Evolutionary conservation across 2,329 filamentous ascomycete genomes (phyloP), one percentile per base, ranked within the genome.

Genomic region (Zarea fungicola): DNA sequence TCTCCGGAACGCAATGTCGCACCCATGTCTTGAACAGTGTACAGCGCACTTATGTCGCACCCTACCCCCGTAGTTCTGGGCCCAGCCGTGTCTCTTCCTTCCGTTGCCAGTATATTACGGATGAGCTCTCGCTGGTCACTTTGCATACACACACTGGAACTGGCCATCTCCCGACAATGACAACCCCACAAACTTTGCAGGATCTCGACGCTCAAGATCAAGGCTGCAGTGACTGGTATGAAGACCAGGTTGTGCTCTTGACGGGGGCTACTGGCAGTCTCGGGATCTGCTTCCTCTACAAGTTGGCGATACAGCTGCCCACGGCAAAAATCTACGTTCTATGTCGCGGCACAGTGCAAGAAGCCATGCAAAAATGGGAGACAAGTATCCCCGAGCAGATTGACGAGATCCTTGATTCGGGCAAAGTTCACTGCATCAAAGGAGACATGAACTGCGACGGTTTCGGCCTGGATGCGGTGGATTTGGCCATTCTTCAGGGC

Each of bases 361-460:
- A 45, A 8, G 42, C 42, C 6, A 45, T 45, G 6, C 31, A 36
- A 21, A 45, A 45, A 36, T 45, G 42, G 42, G 42, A 45, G 10
- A 4, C 7, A 9, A 6, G 9, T 19, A 45, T 45, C 5, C 42
- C 42, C 3, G 42, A 45, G 9, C 42, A 45, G n/a, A 36, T 45
- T 26, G 42, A 45, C 42, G 42, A 45, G 2, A 45, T 45, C 4
- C 16, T 45, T 26, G 42, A 45, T 35, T 45, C 42, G 8, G 42
- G 42, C 2, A 45, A 45, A 21, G 22, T 45, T 11, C 19, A 35
- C 29, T 45, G 29, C 29, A 36, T 45, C 29, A 7, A 36, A 19
- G 42, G 42, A 18, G 19, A 45, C 19, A 45, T 45, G 42, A 14
- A 36, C 13, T 11, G 36, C n/a, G 31, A 45, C 3, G 31, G 19